Percentiles rank a stretch among this genome's conserved stretches.
phyloP scores from a whole-genome alignment of 768 basidiomycete genomes.

The Amanita muscaria region DNA sequence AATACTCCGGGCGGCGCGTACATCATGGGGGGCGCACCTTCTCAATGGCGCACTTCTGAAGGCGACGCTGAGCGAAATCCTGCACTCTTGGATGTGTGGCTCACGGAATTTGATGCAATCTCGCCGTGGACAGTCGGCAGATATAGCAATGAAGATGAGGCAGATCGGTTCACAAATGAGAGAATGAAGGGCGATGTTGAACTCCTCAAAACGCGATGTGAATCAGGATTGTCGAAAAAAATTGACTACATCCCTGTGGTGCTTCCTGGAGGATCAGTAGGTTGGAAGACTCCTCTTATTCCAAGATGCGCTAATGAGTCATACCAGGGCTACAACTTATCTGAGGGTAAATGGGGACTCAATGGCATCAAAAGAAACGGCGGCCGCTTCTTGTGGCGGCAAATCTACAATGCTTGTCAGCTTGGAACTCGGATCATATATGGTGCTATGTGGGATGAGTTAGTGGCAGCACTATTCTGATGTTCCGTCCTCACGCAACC shows the following conservation, averaged over 20 bases:
- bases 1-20: conserved; percentile 66
- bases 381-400: conserved; percentile 73
- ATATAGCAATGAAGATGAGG: conserved; percentile 49
- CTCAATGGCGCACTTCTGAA: conserved; percentile 66
- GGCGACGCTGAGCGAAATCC: conserved; percentile 65
- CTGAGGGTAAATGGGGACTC: conserved; percentile 60
- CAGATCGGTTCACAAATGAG: conserved; percentile 52
- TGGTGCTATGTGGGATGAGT: conserved; percentile 88
- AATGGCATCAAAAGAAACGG: conserved; percentile 68
- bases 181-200: conserved; percentile 60
- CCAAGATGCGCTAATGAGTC: conserved; percentile 3
- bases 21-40: conserved; percentile 60
- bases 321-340: conserved; percentile 58
- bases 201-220: conserved; percentile 41
- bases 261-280: conserved; percentile 72
- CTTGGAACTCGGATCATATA: conserved; percentile 61
- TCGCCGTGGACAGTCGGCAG: conserved; percentile 81
- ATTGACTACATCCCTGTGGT: conserved; percentile 82
- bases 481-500: conserved; percentile 4
- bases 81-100: conserved; percentile 59
- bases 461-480: conserved; percentile 14
- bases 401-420: conserved; percentile 59
- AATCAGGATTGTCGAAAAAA: conserved; percentile 34
- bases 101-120: conserved; percentile 72
- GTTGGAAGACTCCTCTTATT: conserved; percentile 21